Evolutionary conservation across 768 basidiomycete genomes (phyloP).

Genomic region (Lactifluus volemus): DNA sequence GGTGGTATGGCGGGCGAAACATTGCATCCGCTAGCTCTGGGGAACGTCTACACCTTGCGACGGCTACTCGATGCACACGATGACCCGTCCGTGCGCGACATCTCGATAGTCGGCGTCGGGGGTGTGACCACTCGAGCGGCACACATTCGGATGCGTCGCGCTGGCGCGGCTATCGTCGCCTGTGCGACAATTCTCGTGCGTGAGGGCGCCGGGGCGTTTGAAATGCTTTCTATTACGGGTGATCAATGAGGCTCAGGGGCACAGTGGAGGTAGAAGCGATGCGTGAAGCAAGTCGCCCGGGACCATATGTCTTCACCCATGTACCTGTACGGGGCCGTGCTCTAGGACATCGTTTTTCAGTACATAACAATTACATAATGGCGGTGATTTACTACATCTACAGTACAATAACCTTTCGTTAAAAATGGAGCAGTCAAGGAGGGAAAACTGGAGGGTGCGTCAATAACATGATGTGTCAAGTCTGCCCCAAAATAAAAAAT

Average conservation of each 20-base stretch:
- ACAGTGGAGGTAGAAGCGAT: constrained; percentile 21
- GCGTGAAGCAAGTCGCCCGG: constrained; percentile 23
- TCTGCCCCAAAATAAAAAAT: neutral
- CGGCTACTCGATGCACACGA: constrained; percentile 38
- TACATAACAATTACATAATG: constrained; percentile 4
- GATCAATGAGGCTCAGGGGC: constrained; percentile 26
- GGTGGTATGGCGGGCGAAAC: constrained; percentile 75
- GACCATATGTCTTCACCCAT: neutral
- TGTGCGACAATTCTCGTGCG: constrained; percentile 44
- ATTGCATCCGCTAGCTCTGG: constrained; percentile 68
- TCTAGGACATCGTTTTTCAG: neutral
- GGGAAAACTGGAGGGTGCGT: neutral
- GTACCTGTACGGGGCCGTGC: neutral
- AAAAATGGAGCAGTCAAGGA: neutral
- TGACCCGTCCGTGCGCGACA: constrained; percentile 35
- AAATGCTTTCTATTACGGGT: constrained; percentile 16
- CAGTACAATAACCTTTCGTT: neutral
- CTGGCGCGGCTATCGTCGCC: constrained; percentile 67
- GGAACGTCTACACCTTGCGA: constrained; percentile 62
- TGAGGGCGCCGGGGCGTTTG: constrained; percentile 34
- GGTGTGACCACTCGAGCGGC: constrained; percentile 61
- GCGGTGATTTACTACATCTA: neutral
- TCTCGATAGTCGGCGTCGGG: constrained; percentile 72
- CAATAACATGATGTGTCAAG: neutral
- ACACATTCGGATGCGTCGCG: constrained; percentile 58